Evolutionary conservation across 805 yeast genomes (phyloP), one percentile per base, ranked within the genome.

Genomic region (Teunomyces kruisii): DNA sequence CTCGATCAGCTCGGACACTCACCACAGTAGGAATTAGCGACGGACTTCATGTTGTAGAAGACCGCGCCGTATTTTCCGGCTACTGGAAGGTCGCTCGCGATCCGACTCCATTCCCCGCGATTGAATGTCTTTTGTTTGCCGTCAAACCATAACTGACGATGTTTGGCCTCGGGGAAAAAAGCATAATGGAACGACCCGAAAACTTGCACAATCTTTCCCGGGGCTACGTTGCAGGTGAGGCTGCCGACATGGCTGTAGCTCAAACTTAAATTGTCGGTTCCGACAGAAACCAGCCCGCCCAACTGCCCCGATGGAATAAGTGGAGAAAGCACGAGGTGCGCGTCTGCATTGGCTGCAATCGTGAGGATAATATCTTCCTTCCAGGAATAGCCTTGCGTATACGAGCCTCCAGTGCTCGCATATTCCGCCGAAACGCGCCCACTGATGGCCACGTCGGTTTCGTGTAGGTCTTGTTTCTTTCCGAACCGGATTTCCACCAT

Each of bases 401-500:
- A 51, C 3, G 51, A 28, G 12, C 56, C 61, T 1, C 56, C 58
- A 7, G 50, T 42, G 12, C 52, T 47, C 3, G 60, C 49, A 9
- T 47, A 42, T 22, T 37, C 37, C 2, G 58, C 44, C 3, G 59
- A 53, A 12, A 52, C 39, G 36, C 62, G 57, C 22, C 41, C 41
- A 13, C 59, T 52, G 9, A 54, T 40, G 19, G 63, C 61, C 4
- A 49, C 43, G n/a, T 26, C 12, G n/a, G 42, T 32, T 10, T 39
- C 16, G n/a, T 38, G n/a, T n/a, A n/a, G n/a, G n/a, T n/a, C n/a
- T n/a, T n/a, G n/a, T n/a, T n/a, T n/a, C n/a, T n/a, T 46, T 2
- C 62, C 61, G 26, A 49, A 52, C 16, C 49, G 51, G 4, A 57
- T 61, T 33, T 58, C 62, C 2, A 52, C 31, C 32, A 59, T 16